Evolutionary conservation across 371 early-diverging fungal genomes (phyloP).

Genomic region (Apophysomyces variabilis): DNA sequence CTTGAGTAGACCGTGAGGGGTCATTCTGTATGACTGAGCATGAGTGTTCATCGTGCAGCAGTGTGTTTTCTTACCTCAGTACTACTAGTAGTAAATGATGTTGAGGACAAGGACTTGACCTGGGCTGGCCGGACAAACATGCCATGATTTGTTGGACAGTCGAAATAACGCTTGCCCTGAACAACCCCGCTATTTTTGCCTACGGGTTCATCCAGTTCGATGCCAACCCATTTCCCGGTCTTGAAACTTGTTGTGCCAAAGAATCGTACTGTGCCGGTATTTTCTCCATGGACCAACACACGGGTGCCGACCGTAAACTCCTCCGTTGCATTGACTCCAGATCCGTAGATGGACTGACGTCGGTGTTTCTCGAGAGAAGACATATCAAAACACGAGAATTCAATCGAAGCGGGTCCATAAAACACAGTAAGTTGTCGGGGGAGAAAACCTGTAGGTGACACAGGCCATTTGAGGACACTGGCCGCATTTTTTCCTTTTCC

Average conservation of each 20-base stretch:
- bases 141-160: slow-evolving; percentile 72
- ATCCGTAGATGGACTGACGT: slow-evolving; percentile 27
- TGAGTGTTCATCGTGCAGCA: neutral
- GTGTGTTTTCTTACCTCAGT: slow-evolving; percentile 1
- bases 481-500: too few species aligned
- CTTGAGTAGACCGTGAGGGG: neutral
- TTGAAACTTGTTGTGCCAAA: slow-evolving; percentile 75
- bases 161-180: slow-evolving; percentile 82
- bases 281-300: slow-evolving; percentile 66
- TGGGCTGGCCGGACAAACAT: slow-evolving; percentile 84
- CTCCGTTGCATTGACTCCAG: slow-evolving; percentile 28
- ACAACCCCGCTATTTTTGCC: slow-evolving; percentile 87
- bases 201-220: slow-evolving; percentile 70
- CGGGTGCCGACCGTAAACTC: slow-evolving; percentile 56
- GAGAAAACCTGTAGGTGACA: too few species aligned
- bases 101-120: slow-evolving; percentile 47
- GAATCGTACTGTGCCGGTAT: slow-evolving; percentile 66
- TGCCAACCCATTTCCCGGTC: slow-evolving; percentile 81
- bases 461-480: too few species aligned
- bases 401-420: neutral
- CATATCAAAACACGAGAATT: slow-evolving; percentile 3
- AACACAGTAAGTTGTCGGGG: too few species aligned
- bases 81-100: neutral
- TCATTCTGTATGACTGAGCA: slow-evolving; percentile 9
- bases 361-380: slow-evolving; percentile 10